A percentile compares a stretch with the other conserved stretches of the same genome.
These are phyloP conservation scores for Actinidia arguta DNA, from an alignment of 179 eudicot species.

Conservation along the genomic window DNA sequence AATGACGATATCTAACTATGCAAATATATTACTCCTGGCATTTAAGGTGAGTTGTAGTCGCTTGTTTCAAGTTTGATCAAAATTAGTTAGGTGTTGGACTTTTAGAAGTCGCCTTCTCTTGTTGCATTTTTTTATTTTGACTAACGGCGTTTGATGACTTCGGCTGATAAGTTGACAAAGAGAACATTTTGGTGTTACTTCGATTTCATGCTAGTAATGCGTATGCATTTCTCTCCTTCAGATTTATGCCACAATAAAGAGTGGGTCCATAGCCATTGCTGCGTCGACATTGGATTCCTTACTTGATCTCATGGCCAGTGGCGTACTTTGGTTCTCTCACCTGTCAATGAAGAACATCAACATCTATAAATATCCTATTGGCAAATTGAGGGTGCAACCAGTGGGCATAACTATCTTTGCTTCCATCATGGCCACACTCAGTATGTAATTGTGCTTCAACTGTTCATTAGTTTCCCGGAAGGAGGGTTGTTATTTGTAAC, in stretches of 20 bases:
- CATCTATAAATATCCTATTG: slow-evolving; percentile 92
- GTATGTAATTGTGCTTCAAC: slow-evolving; percentile 37
- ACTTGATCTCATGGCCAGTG: slow-evolving; percentile 95
- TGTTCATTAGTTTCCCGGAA: background rate
- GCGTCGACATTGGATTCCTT: slow-evolving; percentile 96
- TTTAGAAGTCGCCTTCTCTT: background rate
- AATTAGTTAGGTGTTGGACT: background rate
- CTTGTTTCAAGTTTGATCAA: background rate
- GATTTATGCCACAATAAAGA: slow-evolving; percentile 78
- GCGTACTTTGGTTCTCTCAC: slow-evolving; percentile 94
- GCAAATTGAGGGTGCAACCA: slow-evolving; percentile 95
- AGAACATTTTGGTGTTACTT: background rate
- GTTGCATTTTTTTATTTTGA: background rate
- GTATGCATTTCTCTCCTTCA: slow-evolving; percentile 27
- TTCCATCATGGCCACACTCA: slow-evolving; percentile 97
- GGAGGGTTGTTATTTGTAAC: background rate
- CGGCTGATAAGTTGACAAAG: slow-evolving; percentile 1
- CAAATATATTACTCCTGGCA: slow-evolving; percentile 72
- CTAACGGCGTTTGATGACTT: background rate
- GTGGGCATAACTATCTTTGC: slow-evolving; percentile 96
- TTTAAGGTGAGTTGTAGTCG: slow-evolving; percentile 60
- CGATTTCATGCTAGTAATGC: background rate
- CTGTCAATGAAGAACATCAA: slow-evolving; percentile 85
- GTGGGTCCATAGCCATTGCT: slow-evolving; percentile 93
- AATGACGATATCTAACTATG: slow-evolving; percentile 83